Evolutionary conservation across 305 asterid species (phyloP).

Genomic region (Fraxinus albicans): DNA sequence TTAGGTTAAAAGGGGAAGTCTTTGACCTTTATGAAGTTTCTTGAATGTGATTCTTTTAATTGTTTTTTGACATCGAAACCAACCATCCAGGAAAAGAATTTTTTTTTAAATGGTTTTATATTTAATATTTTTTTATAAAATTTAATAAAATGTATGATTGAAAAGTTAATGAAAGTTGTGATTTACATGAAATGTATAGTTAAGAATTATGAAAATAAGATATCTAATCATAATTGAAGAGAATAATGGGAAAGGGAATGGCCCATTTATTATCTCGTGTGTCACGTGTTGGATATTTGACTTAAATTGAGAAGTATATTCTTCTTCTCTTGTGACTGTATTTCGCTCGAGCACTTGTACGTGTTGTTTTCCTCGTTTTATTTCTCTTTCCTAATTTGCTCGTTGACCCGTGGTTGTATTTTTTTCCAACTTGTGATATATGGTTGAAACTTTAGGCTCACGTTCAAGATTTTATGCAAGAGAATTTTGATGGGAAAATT

Average conservation of each 20-base stretch:
- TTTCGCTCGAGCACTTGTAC: not conserved
- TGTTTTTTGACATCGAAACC: not conserved
- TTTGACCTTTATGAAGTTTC: not conserved
- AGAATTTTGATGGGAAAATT: not conserved
- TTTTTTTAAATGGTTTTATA: too few species aligned
- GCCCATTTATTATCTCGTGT: not conserved
- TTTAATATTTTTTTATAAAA: too few species aligned
- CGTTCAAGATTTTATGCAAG: not conserved
- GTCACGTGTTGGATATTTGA: not conserved
- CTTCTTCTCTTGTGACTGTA: not conserved
- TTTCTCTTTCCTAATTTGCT: not conserved
- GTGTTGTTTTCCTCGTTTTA: not conserved
- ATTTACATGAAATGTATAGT: not conserved
- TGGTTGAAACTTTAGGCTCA: not conserved
- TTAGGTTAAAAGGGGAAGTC: not conserved
- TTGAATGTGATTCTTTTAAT: not conserved
- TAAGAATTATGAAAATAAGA: too few species aligned
- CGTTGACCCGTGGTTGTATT: not conserved
- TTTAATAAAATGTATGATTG: too few species aligned
- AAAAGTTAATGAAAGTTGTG: too few species aligned
- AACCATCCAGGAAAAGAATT: not conserved
- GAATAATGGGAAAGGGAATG: not conserved
- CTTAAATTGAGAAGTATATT: too few species aligned
- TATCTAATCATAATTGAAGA: not conserved
- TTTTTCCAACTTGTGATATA: not conserved